Conservation (phyloP, 140 eudicot species). For the Ambrosia hybrid region DNA sequence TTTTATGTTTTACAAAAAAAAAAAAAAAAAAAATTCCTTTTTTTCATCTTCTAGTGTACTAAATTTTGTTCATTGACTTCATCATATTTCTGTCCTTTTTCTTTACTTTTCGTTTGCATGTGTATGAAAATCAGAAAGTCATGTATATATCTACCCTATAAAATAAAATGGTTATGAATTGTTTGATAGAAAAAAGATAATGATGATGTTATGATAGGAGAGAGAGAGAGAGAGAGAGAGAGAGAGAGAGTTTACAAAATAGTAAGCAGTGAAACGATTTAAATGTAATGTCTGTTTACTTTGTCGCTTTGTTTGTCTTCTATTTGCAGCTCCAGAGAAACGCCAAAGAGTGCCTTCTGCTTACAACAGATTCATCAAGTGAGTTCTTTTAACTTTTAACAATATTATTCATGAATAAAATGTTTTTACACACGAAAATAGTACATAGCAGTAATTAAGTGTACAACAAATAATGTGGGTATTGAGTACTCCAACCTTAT, state of each 20-base stretch:
- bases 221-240: constrained; percentile 1
- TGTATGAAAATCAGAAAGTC: constrained; percentile 19
- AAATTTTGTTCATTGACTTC: background rate
- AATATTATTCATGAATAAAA: constrained; percentile 7
- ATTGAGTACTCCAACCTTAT: background rate
- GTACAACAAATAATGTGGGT: constrained; percentile 5
- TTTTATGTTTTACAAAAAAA: background rate
- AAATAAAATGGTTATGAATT: constrained; percentile 39
- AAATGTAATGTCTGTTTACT: constrained; percentile 44
- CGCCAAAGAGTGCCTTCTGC: constrained; percentile 99
- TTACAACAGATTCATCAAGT: constrained; percentile 97
- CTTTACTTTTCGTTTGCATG: constrained; percentile 29
- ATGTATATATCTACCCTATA: constrained; percentile 39
- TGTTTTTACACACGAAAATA: constrained; percentile 3
- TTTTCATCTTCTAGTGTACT: background rate
- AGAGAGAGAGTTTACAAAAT: constrained; percentile 31
- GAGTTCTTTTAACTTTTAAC: constrained; percentile 35
- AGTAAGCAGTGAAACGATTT: constrained; percentile 51
- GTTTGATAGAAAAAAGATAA: constrained; percentile 38
- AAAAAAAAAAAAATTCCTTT: background rate
- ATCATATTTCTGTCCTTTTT: background rate
- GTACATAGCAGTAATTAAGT: too few species aligned
- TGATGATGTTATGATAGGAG: constrained; percentile 69
- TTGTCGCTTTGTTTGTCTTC: constrained; percentile 46
- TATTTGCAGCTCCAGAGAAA: constrained; percentile 86